These are phyloP conservation scores for Mycena maculata DNA, from an alignment of 768 basidiomycete genomes.

Conservation along the genomic window DNA sequence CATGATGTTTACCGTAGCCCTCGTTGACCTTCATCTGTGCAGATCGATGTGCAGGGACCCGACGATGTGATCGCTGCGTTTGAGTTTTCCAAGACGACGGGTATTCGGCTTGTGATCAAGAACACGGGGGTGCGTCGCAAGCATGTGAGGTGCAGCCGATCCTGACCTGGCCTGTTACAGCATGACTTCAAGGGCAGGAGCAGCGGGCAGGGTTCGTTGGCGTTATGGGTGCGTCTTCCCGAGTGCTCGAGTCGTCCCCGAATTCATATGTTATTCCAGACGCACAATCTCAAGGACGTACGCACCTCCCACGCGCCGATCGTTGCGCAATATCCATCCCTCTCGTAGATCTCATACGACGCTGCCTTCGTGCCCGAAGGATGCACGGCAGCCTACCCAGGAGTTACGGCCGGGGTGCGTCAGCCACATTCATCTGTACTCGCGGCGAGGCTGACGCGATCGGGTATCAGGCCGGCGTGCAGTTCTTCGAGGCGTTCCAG, in stretches of 20 bases:
- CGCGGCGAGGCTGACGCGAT: not conserved
- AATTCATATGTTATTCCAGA: slow-evolving; percentile 39
- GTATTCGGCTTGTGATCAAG: slow-evolving; percentile 59
- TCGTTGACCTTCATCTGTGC: slow-evolving; percentile 17
- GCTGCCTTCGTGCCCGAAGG: slow-evolving; percentile 50
- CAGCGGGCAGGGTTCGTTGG: slow-evolving; percentile 55
- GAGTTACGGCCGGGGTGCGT: slow-evolving; percentile 53
- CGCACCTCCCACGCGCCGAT: not conserved
- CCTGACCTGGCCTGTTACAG: slow-evolving; percentile 36
- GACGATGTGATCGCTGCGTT: slow-evolving; percentile 59
- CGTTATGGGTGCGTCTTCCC: slow-evolving; percentile 54
- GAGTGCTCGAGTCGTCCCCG: not conserved
- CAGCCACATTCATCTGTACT: not conserved
- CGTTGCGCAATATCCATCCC: not conserved
- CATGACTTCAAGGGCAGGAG: slow-evolving; percentile 64
- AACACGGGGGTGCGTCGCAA: slow-evolving; percentile 59
- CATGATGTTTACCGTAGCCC: not conserved
- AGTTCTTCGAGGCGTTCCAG: slow-evolving; percentile 56
- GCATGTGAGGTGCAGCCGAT: too few relatives aligned
- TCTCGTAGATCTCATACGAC: slow-evolving; percentile 48
- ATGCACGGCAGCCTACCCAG: slow-evolving; percentile 44
- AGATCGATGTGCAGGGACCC: slow-evolving; percentile 56
- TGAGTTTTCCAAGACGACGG: slow-evolving; percentile 52
- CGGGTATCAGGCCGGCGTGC: slow-evolving; percentile 54
- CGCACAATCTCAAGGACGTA: slow-evolving; percentile 55